phyloP scores from a whole-genome alignment of 169 alveolate species.

The Besnoitia besnoiti region DNA sequence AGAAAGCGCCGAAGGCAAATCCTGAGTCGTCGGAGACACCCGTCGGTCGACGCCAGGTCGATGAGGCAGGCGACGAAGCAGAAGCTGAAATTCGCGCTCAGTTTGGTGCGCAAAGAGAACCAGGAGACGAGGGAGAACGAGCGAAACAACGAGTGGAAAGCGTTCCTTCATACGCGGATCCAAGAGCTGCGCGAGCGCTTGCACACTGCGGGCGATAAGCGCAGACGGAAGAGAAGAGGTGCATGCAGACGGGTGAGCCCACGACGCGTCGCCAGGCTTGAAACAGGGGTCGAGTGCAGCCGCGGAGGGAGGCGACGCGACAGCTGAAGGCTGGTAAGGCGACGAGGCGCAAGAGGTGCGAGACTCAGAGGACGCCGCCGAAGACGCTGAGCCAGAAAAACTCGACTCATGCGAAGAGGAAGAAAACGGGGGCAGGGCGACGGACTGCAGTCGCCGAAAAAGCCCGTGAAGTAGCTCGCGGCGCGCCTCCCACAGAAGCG shows the following conservation, averaged over 20 bases:
- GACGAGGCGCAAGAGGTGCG: neutral
- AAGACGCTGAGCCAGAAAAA: too few species aligned
- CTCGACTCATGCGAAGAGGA: neutral
- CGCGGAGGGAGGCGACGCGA: neutral
- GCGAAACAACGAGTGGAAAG: neutral
- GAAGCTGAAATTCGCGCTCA: neutral
- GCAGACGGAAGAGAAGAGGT: neutral
- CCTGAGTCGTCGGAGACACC: neutral
- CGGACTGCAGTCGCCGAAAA: neutral
- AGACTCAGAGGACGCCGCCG: neutral
- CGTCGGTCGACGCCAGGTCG: neutral
- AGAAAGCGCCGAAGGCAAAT: neutral
- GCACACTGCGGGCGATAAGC: neutral
- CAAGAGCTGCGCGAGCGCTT: neutral
- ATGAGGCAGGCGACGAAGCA: neutral
- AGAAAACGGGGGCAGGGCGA: neutral
- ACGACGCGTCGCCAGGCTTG: too few species aligned
- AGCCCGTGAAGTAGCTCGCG: neutral
- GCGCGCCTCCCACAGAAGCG: neutral
- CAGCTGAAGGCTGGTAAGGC: neutral
- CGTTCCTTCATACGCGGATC: neutral
- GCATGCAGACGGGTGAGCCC: neutral
- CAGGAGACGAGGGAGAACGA: slow-evolving; percentile 16
- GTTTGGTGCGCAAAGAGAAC: neutral
- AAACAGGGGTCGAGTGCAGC: too few species aligned